These are phyloP conservation scores for Fusarium fujikuroi DNA, from an alignment of 2,329 filamentous ascomycete species.

Conservation along the genomic window DNA sequence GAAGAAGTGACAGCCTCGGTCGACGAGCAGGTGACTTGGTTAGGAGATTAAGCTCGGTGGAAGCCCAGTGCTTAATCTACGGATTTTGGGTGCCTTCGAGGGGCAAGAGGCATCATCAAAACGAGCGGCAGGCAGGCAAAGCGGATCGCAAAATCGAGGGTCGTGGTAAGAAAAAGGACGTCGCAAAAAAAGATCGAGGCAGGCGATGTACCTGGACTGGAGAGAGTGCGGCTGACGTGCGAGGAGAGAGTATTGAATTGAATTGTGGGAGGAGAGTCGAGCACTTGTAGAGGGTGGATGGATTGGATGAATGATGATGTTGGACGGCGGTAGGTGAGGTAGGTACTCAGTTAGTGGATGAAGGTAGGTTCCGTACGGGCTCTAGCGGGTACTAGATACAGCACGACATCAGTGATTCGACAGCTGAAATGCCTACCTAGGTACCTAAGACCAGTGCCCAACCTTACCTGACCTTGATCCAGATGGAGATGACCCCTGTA, in stretches of 20 bases:
- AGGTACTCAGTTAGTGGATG: not conserved
- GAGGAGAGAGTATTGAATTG: conserved; percentile 13
- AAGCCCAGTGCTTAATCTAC: conserved; percentile 30
- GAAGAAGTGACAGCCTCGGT: not conserved
- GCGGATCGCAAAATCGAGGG: conserved; percentile 18
- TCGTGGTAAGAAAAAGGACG: not conserved
- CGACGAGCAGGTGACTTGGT: not conserved
- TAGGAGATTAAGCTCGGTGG: conserved; percentile 15
- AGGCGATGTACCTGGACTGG: conserved; percentile 25
- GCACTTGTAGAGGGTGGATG: conserved; percentile 10
- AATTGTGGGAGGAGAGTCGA: conserved; percentile 21
- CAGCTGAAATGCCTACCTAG: conserved; percentile 4
- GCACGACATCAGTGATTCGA: conserved; percentile 26
- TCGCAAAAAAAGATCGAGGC: conserved; percentile 8
- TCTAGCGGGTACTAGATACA: conserved; percentile 10
- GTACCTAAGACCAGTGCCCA: conserved; percentile 11
- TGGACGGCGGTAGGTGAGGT: not conserved
- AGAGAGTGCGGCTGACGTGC: conserved; percentile 16
- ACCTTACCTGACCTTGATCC: conserved; percentile 11
- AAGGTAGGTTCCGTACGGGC: not conserved
- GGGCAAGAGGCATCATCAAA: conserved; percentile 44
- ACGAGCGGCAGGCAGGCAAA: conserved; percentile 37
- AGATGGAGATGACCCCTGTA: conserved; percentile 38
- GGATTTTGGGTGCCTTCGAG: conserved; percentile 41
- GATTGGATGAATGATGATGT: conserved; percentile 9